Evolutionary conservation across 768 basidiomycete species (phyloP), one percentile per base, ranked within the genome.

Genomic region (Kockovaella imperatae): DNA sequence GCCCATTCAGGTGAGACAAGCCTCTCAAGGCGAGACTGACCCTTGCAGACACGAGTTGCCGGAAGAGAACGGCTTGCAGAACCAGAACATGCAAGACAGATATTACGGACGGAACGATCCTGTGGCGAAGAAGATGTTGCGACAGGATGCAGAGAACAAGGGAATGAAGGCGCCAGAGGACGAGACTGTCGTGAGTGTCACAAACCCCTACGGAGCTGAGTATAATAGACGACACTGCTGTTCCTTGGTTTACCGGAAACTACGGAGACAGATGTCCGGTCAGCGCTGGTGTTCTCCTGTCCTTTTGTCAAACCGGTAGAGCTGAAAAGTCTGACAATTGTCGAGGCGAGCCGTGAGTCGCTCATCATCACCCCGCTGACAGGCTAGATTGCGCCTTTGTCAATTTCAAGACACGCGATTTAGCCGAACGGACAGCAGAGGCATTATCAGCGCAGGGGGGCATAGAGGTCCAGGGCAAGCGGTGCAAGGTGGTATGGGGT

Each of bases 71-170:
- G 87, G 83, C 32, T 70, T 90, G 36, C 78, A 86, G 11, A 84
- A 89, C 60, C 93, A 99, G 72, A 96, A 88, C 64, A 83, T 97
- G 42, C 83, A 86, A 60, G 93, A 97, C 73, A 78, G 95, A 43
- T 97, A 88, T 71, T 83, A 97, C 70, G 95, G 95, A 5, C 75
- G 76, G 23, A 87, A 86, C 54, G 95, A 97, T 65, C 89, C 93
- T 11, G 93, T 99, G 3, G 95, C 95, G 8, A 80, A 79, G 53
- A 95, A 89, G 73, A 90, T 97, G 35, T 67, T 99, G 70, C 69
- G 78, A 2, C 77, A 73, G n/a, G 80, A 87, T 69, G 90, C 93
- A 0, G 83, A 84, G 35, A 75, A 66, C 20, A 81, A 85, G 62
- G 93, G 91, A 0, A 75, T 99, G 45, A 82, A 84, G 46, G 83